A percentile compares a stretch with the other conserved stretches of the same genome.
Evolutionary conservation across 768 basidiomycete genomes (phyloP).

Genomic region (Hysterangium stoloniferum): DNA sequence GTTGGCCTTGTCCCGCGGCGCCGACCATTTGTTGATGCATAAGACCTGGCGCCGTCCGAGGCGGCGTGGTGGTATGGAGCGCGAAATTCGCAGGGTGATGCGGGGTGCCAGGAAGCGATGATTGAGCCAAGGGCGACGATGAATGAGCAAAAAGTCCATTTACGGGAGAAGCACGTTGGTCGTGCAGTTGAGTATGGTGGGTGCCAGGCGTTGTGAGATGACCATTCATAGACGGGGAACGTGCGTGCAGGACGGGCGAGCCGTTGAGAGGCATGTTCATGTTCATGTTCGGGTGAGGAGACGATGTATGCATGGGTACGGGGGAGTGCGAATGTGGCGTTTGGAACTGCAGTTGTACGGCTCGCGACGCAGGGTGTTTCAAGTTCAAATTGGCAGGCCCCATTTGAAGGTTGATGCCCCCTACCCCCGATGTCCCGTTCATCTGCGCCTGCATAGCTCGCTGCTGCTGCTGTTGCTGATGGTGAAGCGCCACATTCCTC

Average conservation of each 20-base stretch:
- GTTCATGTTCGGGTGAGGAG: not conserved
- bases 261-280: too few species aligned
- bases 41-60: not conserved
- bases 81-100: not conserved
- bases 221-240: not conserved
- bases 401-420: constrained; percentile 1
- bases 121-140: not conserved
- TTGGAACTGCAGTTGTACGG: not conserved
- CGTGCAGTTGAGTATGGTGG: too few species aligned
- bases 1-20: not conserved
- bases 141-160: not conserved
- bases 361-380: not conserved
- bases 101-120: not conserved
- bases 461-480: not conserved
- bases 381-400: constrained; percentile 2
- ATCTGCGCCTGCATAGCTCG: not conserved
- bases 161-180: constrained; percentile 1
- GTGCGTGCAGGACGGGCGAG: not conserved
- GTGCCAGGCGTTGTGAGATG: not conserved
- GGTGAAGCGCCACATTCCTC: not conserved
- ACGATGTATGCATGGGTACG: not conserved
- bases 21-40: constrained; percentile 4
- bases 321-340: not conserved
- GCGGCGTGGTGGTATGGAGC: not conserved
- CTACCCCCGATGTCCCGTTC: not conserved